A percentile compares a stretch with the other conserved stretches of the same genome.
phyloP scores from a whole-genome alignment of 768 basidiomycete genomes.

The Boletellus ananiceps region DNA sequence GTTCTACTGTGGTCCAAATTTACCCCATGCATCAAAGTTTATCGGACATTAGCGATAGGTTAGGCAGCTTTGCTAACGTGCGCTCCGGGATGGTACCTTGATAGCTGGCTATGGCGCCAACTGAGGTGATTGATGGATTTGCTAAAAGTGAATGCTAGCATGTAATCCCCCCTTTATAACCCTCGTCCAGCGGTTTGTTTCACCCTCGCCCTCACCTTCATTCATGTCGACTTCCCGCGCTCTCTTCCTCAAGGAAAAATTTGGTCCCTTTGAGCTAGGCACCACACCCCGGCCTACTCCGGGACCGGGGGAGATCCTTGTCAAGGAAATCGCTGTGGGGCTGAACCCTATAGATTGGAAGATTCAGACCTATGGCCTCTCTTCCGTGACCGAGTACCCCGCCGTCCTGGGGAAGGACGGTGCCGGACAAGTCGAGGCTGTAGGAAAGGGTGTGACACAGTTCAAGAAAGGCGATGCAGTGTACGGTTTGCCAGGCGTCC shows the following conservation, averaged over 20 bases:
- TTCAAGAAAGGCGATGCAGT: slow-evolving; percentile 33
- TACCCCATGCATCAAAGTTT: too few species aligned
- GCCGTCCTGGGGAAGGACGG: slow-evolving; percentile 35
- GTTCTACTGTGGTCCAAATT: too few species aligned
- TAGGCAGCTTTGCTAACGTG: too few species aligned
- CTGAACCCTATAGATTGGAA: slow-evolving; percentile 45
- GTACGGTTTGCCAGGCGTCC: not conserved
- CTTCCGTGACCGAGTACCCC: slow-evolving; percentile 26
- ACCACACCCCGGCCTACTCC: slow-evolving; percentile 22
- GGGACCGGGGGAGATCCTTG: slow-evolving; percentile 40
- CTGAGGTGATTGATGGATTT: not conserved
- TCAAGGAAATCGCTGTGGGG: slow-evolving; percentile 37
- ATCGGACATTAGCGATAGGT: too few species aligned
- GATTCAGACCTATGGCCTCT: slow-evolving; percentile 7
- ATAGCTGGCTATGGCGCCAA: too few species aligned
- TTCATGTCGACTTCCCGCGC: slow-evolving; percentile 15
- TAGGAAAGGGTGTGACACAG: slow-evolving; percentile 35
- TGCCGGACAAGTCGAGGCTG: slow-evolving; percentile 36
- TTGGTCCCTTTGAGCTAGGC: slow-evolving; percentile 11
- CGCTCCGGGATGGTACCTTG: too few species aligned
- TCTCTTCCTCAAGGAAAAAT: slow-evolving; percentile 19
- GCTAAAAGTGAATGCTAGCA: not conserved
- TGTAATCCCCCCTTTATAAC: not conserved
- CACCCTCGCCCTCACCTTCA: not conserved
- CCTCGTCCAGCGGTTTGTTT: not conserved